These are phyloP conservation scores for Salix koriyanagi DNA, from an alignment of 345 rosid species.

Conservation along the genomic window DNA sequence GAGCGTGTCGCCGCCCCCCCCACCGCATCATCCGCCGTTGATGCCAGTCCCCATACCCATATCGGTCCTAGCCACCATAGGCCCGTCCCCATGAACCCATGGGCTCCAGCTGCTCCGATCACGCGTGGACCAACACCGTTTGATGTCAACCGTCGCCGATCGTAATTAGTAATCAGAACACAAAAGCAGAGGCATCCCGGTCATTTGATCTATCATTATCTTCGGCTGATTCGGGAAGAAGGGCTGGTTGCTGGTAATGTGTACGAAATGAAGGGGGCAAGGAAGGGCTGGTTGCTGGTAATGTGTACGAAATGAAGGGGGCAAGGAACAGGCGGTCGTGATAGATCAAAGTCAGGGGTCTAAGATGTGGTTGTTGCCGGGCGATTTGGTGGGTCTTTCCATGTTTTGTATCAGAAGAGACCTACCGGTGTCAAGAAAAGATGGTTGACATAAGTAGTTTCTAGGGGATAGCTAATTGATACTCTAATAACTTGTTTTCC, in stretches of 20 bases:
- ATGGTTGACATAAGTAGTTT: constrained; percentile 21
- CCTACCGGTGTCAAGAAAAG: constrained; percentile 16
- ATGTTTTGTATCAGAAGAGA: constrained; percentile 42
- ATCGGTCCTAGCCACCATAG: constrained; percentile 15
- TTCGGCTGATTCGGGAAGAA: background rate
- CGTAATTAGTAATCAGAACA: constrained; percentile 27
- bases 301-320: constrained; percentile 10
- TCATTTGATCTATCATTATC: background rate
- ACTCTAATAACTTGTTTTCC: background rate
- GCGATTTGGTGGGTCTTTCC: constrained; percentile 47
- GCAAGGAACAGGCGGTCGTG: background rate
- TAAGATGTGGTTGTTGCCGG: constrained; percentile 38
- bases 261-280: constrained; percentile 4
- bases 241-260: background rate
- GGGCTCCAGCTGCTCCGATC: constrained; percentile 40
- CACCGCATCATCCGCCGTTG: constrained; percentile 28
- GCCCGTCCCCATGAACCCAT: constrained; percentile 39
- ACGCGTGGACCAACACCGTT: constrained; percentile 35
- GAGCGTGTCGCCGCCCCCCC: constrained; percentile 84
- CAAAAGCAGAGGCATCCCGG: constrained; percentile 18
- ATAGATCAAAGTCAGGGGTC: constrained; percentile 18
- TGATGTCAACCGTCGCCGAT: constrained; percentile 51
- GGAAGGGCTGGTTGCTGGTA: background rate
- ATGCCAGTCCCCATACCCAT: constrained; percentile 25
- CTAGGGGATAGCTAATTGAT: constrained; percentile 13